These are phyloP conservation scores for Trichoderma guizhouense DNA, from an alignment of 2,329 filamentous ascomycete species.

Conservation along the genomic window DNA sequence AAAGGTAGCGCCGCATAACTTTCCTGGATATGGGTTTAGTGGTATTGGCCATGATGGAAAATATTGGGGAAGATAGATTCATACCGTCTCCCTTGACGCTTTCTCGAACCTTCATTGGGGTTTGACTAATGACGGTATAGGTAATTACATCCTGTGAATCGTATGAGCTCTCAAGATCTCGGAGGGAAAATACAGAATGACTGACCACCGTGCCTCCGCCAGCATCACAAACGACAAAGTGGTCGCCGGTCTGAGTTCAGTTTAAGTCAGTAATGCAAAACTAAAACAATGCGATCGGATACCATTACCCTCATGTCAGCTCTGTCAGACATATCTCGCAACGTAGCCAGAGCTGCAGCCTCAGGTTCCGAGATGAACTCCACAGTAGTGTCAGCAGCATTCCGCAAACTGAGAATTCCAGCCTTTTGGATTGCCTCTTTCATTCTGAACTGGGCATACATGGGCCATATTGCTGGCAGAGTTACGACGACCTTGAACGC, in stretches of 20 bases:
- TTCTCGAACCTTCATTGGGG: conserved; percentile 34
- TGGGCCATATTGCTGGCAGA: conserved; percentile 45
- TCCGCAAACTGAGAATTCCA: conserved; percentile 33
- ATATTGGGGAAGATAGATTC: too few relatives aligned
- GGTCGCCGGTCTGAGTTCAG: conserved; percentile 21
- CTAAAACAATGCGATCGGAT: too few relatives aligned
- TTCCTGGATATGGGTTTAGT: conserved; percentile 26
- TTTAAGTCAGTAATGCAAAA: too few relatives aligned
- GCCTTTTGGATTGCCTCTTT: conserved; percentile 32
- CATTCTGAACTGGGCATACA: conserved; percentile 38
- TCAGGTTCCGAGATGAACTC: conserved; percentile 43
- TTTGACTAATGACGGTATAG: conserved; percentile 28
- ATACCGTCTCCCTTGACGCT: conserved; percentile 31
- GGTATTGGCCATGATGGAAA: neutral
- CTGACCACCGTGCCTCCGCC: conserved; percentile 37
- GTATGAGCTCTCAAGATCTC: too few relatives aligned
- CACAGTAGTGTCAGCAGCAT: conserved; percentile 30
- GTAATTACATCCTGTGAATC: conserved; percentile 40
- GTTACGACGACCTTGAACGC: conserved; percentile 40
- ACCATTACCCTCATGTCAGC: conserved; percentile 22
- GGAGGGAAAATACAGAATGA: too few relatives aligned
- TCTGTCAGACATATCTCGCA: conserved; percentile 29
- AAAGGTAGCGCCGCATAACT: conserved; percentile 39
- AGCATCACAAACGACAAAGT: conserved; percentile 36
- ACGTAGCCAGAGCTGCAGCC: conserved; percentile 40